Percentiles rank a stretch among this genome's conserved stretches.
Conservation (phyloP, 345 rosid genomes). For the Syzygium jambos region DNA sequence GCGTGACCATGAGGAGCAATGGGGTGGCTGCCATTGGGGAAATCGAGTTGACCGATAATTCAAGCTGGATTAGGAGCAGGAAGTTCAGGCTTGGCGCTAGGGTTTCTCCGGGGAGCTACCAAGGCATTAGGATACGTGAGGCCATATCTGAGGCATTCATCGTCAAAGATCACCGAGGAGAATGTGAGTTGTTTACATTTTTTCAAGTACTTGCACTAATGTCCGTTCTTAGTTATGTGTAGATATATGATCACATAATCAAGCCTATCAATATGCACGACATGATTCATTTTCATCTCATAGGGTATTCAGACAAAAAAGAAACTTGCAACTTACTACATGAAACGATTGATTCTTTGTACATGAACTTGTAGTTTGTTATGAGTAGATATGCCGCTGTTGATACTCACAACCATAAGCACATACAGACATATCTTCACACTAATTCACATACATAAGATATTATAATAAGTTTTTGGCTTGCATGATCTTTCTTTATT, state of each 20-base stretch:
- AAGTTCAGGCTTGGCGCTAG: slow-evolving; percentile 69
- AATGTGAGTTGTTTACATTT: slow-evolving; percentile 43
- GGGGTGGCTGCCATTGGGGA: slow-evolving; percentile 46
- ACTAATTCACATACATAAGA: neutral
- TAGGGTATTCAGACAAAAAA: neutral
- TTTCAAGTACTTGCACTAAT: neutral
- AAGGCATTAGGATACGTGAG: slow-evolving; percentile 45
- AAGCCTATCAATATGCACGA: neutral
- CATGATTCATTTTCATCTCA: neutral
- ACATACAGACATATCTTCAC: neutral
- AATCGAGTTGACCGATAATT: slow-evolving; percentile 78
- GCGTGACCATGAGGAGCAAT: slow-evolving; percentile 34
- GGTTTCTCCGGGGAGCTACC: slow-evolving; percentile 39
- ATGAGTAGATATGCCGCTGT: neutral
- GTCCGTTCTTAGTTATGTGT: neutral
- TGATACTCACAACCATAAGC: neutral
- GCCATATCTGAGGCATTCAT: slow-evolving; percentile 68
- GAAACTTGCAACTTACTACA: neutral
- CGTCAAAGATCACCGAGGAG: slow-evolving; percentile 97
- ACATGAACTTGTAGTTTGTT: neutral
- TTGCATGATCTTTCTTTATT: neutral
- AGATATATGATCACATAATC: neutral
- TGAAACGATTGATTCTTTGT: neutral
- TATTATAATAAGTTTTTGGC: neutral
- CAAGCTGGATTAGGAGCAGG: slow-evolving; percentile 89